A percentile compares a stretch with the other conserved stretches of the same genome.
phyloP scores from a whole-genome alignment of 805 yeast genomes.

The Grigorovia yakushimaensis region DNA sequence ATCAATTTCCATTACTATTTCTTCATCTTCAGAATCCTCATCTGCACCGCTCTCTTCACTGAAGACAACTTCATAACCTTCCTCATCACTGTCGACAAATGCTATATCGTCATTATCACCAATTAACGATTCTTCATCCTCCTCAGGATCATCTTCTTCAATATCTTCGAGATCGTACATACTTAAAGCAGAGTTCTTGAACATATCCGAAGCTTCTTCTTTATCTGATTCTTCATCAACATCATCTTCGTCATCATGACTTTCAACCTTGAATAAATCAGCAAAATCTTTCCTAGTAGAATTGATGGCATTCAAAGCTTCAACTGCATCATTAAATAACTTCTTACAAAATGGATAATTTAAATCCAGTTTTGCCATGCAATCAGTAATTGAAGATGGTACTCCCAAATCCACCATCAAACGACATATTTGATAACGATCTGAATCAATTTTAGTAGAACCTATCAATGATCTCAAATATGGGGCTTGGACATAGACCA shows the following conservation, averaged over 20 bases:
- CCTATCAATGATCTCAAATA: constrained; percentile 36
- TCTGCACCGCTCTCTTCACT: constrained; percentile 28
- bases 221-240: constrained; percentile 50
- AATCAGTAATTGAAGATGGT: constrained; percentile 45
- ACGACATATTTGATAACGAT: constrained; percentile 53
- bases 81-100: constrained; percentile 30
- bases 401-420: constrained; percentile 60
- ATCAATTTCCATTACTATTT: constrained; percentile 14
- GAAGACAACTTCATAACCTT: constrained; percentile 26
- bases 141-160: constrained; percentile 54
- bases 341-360: constrained; percentile 59
- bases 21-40: constrained; percentile 14
- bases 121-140: constrained; percentile 39
- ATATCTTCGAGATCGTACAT: constrained; percentile 82
- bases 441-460: constrained; percentile 41
- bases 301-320: constrained; percentile 49
- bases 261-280: constrained; percentile 47
- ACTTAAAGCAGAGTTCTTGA: constrained; percentile 83
- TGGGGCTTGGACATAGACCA: constrained; percentile 25
- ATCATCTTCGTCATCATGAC: constrained; percentile 46
- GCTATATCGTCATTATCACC: constrained; percentile 35
- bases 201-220: constrained; percentile 75
- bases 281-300: constrained; percentile 47
- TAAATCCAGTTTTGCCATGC: constrained; percentile 59
- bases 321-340: constrained; percentile 48